Percentiles rank a stretch among this genome's conserved stretches.
Evolutionary conservation across 257 asterid species (phyloP).

Genomic region (Osmanthus fragrans): DNA sequence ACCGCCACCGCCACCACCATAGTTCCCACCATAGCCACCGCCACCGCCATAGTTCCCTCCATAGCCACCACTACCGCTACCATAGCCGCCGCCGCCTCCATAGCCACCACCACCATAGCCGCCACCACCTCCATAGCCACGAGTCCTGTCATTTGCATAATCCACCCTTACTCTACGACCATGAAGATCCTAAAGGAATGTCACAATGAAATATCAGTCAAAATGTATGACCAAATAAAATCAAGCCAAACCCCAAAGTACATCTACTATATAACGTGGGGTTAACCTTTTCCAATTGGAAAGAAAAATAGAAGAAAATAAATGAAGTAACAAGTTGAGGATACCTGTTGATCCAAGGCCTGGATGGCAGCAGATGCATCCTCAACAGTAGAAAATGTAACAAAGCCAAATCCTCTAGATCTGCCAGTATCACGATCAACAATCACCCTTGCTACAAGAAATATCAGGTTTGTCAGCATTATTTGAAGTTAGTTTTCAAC

Average conservation of each 20-base stretch:
- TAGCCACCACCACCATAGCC: conserved; percentile 36
- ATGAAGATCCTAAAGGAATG: conserved; percentile 60
- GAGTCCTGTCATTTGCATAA: conserved; percentile 68
- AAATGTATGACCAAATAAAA: neutral
- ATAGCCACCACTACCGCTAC: neutral
- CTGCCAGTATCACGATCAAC: conserved; percentile 75
- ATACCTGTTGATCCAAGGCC: conserved; percentile 86
- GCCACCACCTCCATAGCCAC: conserved; percentile 47
- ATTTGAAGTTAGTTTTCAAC: neutral
- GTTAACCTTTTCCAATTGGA: neutral
- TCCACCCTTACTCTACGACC: conserved; percentile 75
- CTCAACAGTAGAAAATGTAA: conserved; percentile 57
- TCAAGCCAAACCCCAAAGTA: neutral
- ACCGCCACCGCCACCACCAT: conserved; percentile 16
- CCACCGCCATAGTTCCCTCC: conserved; percentile 2
- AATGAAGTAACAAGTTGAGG: neutral
- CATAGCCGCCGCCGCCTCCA: conserved; percentile 16
- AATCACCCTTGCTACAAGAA: conserved; percentile 64
- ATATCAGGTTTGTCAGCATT: neutral
- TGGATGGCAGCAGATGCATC: conserved; percentile 90
- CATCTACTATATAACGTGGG: neutral
- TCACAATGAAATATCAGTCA: neutral
- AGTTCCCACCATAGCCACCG: conserved; percentile 10
- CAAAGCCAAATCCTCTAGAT: conserved; percentile 90
- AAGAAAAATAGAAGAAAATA: neutral